Conservation (phyloP, 257 asterid species). For the Solanum medicagineum region DNA sequence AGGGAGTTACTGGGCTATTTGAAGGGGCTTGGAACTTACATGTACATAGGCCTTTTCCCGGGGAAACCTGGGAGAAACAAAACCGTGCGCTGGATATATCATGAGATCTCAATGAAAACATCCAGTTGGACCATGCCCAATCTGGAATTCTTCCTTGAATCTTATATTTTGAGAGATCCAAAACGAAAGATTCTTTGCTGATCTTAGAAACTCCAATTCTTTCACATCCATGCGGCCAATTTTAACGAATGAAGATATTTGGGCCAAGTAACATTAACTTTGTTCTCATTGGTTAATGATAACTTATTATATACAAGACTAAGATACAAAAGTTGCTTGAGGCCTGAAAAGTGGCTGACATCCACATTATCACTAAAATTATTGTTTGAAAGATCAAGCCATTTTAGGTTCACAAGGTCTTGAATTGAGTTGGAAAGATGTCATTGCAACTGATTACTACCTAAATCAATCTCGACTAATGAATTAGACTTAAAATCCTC, state of each 20-base stretch:
- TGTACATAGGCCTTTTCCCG: no score
- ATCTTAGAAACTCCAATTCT: background rate
- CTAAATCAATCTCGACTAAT: no score
- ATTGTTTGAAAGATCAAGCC: background rate
- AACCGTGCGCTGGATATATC: no score
- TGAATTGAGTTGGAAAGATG: background rate
- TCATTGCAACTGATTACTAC: background rate
- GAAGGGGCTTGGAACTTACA: no score
- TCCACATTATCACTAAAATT: background rate
- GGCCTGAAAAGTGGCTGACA: background rate
- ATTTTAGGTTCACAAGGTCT: background rate
- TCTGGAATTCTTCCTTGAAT: background rate
- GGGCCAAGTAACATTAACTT: background rate
- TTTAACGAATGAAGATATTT: fast-evolving
- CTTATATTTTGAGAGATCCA: background rate
- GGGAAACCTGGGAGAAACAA: no score
- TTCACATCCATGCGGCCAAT: background rate
- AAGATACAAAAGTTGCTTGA: background rate
- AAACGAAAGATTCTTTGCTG: background rate
- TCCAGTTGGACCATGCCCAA: background rate
- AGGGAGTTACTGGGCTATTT: no score
- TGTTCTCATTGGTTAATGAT: background rate
- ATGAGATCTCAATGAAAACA: background rate
- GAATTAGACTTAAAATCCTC: no score
- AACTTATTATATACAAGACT: background rate